Percentiles rank a stretch among this genome's conserved stretches.
phyloP scores from a whole-genome alignment of 441 rosid genomes.

The Omphalea diandra region DNA sequence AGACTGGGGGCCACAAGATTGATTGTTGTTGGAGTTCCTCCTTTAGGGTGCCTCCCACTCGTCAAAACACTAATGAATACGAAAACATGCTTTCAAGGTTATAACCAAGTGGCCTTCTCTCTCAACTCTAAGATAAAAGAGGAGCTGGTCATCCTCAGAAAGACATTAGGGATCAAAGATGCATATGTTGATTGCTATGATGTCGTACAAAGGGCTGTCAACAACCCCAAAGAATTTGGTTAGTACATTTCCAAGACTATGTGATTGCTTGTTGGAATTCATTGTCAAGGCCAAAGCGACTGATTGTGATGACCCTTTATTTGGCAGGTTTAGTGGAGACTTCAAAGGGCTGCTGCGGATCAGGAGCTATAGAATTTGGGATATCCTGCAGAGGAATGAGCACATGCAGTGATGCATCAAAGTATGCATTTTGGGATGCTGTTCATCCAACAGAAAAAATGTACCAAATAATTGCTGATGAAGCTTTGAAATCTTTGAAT shows the following conservation, averaged over 20 bases:
- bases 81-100: slow-evolving; percentile 44
- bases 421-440: slow-evolving; percentile 76
- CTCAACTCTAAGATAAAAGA: slow-evolving; percentile 51
- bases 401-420: slow-evolving; percentile 57
- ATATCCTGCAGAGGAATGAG: slow-evolving; percentile 56
- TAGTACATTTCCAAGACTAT: no score
- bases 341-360: slow-evolving; percentile 72
- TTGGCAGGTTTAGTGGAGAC: slow-evolving; percentile 54
- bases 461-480: slow-evolving; percentile 60
- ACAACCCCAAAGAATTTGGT: slow-evolving; percentile 53
- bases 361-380: slow-evolving; percentile 69
- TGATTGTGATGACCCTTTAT: no score
- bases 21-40: slow-evolving; percentile 77
- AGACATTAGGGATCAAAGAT: slow-evolving; percentile 43
- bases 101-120: slow-evolving; percentile 44
- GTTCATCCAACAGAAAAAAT: slow-evolving; percentile 77
- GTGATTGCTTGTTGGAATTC: no score
- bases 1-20: slow-evolving; percentile 53
- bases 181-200: slow-evolving; percentile 52
- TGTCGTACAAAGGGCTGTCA: slow-evolving; percentile 40
- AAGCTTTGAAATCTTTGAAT: slow-evolving; percentile 42
- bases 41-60: slow-evolving; percentile 83
- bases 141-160: slow-evolving; percentile 33
- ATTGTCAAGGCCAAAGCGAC: no score
- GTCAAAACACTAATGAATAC: slow-evolving; percentile 50